A percentile compares a stretch with the other conserved stretches of the same genome.
These are phyloP conservation scores for Tricharina praecox DNA, from an alignment of 495 filamentous ascomycete species.

Conservation along the genomic window DNA sequence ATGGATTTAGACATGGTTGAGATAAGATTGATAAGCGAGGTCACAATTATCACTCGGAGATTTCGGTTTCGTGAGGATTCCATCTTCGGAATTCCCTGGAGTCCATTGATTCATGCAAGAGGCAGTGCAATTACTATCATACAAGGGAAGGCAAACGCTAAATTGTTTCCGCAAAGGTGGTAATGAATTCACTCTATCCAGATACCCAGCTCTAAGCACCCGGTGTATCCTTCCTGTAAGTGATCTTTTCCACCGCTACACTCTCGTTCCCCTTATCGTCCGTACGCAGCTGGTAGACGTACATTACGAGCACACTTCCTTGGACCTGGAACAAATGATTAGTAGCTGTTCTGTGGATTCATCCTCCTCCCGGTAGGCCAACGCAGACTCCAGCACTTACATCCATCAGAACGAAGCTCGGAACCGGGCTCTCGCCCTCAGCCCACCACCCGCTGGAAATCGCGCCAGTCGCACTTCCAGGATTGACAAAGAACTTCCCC, in stretches of 20 bases:
- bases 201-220: too few relatives aligned
- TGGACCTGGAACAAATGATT: slow-evolving; percentile 48
- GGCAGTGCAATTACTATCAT: too few relatives aligned
- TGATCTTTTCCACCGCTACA: slow-evolving; percentile 94
- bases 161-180: too few relatives aligned
- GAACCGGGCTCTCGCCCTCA: slow-evolving; percentile 64
- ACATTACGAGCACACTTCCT: slow-evolving; percentile 89
- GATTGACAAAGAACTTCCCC: slow-evolving; percentile 97
- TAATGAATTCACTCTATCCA: too few relatives aligned
- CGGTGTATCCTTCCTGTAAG: slow-evolving; percentile 77
- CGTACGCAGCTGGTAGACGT: slow-evolving; percentile 90
- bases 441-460: slow-evolving; percentile 40
- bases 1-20: background rate
- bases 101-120: too few relatives aligned
- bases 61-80: too few relatives aligned
- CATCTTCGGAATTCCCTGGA: too few relatives aligned
- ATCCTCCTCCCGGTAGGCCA: slow-evolving; percentile 1
- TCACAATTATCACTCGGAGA: background rate
- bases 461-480: slow-evolving; percentile 38
- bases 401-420: slow-evolving; percentile 99
- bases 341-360: slow-evolving; percentile 5
- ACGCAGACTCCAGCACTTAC: slow-evolving; percentile 43
- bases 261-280: slow-evolving; percentile 78
- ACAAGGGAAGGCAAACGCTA: too few relatives aligned
- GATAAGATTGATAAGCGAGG: background rate